Evolutionary conservation across 2,329 filamentous ascomycete species (phyloP).

Genomic region (Talaromyces marneffei): DNA sequence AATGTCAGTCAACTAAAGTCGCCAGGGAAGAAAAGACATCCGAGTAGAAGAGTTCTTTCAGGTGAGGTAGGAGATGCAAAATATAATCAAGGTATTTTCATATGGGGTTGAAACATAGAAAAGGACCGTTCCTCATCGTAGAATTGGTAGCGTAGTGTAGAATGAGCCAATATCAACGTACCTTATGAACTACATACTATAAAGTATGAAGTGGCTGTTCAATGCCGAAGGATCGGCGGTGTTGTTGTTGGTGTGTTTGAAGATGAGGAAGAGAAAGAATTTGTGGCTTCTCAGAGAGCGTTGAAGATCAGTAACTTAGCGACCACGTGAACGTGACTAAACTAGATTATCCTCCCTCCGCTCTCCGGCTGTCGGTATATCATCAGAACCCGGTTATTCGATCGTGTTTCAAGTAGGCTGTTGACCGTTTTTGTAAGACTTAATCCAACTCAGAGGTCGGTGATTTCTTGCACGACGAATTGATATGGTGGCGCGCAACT

Average conservation of each 20-base stretch:
- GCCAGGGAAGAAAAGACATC: background rate
- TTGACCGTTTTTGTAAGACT: background rate
- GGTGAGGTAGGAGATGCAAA: slow-evolving; percentile 22
- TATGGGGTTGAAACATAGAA: slow-evolving; percentile 39
- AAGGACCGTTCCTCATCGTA: slow-evolving; percentile 32
- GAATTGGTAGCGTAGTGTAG: background rate
- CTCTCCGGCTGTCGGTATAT: too few species aligned
- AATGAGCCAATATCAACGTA: background rate
- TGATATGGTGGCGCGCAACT: background rate
- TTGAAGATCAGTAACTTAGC: slow-evolving; percentile 20
- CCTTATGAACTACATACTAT: background rate
- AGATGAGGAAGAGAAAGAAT: background rate
- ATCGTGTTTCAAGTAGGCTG: background rate
- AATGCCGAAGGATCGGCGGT: background rate
- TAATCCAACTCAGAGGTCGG: background rate
- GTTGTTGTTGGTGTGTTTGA: background rate
- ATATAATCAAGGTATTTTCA: slow-evolving; percentile 28
- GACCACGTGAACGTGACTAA: slow-evolving; percentile 21
- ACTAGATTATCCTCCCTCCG: slow-evolving; percentile 11
- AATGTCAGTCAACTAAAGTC: background rate
- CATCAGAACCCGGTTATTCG: too few species aligned
- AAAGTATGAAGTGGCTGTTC: background rate
- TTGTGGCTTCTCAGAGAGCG: slow-evolving; percentile 8
- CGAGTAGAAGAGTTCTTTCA: background rate
- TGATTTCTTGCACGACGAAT: background rate